Conservation (phyloP, 495 filamentous ascomycete species). For the Parmelia sp. region DNA sequence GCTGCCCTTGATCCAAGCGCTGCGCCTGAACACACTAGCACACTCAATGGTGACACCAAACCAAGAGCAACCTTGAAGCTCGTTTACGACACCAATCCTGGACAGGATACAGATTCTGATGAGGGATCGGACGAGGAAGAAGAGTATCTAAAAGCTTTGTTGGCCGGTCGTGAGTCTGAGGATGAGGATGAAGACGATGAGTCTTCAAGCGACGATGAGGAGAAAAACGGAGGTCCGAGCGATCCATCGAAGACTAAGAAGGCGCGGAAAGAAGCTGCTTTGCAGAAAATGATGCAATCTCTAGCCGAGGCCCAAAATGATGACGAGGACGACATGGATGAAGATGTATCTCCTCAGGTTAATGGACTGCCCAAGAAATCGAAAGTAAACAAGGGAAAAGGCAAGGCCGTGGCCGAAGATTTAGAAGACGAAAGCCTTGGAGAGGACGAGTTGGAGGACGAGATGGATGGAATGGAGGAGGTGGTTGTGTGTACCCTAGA, state of each 20-base stretch:
- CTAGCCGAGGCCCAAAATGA: constrained; percentile 27
- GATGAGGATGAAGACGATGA: constrained; percentile 55
- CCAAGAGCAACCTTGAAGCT: constrained; percentile 85
- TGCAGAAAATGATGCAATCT: constrained; percentile 37
- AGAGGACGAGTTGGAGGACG: constrained; percentile 55
- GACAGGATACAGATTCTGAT: constrained; percentile 47
- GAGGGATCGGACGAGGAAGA: constrained; percentile 59
- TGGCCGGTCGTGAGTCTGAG: constrained; percentile 40
- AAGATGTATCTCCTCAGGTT: constrained; percentile 52
- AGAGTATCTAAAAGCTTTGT: constrained; percentile 48
- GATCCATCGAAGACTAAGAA: constrained; percentile 84
- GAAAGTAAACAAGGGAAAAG: constrained; percentile 74
- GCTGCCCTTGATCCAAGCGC: constrained; percentile 91
- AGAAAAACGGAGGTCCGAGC: constrained; percentile 80
- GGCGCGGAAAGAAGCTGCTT: constrained; percentile 61
- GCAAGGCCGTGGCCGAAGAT: constrained; percentile 60
- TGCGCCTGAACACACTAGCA: constrained; percentile 57
- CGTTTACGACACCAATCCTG: constrained; percentile 57
- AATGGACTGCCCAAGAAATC: constrained; percentile 50
- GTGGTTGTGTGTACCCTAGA: constrained; percentile 92
- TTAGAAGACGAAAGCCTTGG: constrained; percentile 55
- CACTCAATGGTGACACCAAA: constrained; percentile 51
- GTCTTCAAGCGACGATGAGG: constrained; percentile 60
- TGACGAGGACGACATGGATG: constrained; percentile 55
- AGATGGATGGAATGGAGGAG: constrained; percentile 62